Percentiles rank a stretch among this genome's conserved stretches.
phyloP scores from a whole-genome alignment of 306 rosid species.

The Cyclanthera cordifolia region DNA sequence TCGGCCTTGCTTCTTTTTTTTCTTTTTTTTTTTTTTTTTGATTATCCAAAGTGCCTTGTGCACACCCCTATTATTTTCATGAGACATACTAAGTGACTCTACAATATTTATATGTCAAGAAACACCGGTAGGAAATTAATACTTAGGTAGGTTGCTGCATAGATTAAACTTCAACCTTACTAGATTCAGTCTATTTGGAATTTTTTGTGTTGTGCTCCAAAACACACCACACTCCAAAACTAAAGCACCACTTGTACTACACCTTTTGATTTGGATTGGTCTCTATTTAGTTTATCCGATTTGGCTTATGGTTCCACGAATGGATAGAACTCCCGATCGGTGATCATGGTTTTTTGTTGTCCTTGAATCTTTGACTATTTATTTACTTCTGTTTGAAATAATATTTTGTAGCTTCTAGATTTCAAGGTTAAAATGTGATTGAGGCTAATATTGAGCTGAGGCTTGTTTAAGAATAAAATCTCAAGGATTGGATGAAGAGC shows the following conservation, averaged over 20 bases:
- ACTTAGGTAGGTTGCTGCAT: too few relatives aligned
- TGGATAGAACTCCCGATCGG: background rate
- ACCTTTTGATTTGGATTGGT: background rate
- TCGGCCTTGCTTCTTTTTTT: background rate
- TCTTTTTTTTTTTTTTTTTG: too few relatives aligned
- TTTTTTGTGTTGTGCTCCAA: background rate
- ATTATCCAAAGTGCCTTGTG: too few relatives aligned
- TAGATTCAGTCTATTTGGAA: background rate
- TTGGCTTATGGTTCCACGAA: background rate
- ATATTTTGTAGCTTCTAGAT: background rate
- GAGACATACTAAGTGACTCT: too few relatives aligned
- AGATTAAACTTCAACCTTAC: too few relatives aligned
- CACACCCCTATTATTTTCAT: too few relatives aligned
- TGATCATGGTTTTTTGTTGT: background rate
- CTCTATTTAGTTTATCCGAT: background rate
- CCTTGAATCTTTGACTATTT: background rate
- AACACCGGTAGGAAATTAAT: too few relatives aligned
- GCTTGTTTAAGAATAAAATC: too few relatives aligned
- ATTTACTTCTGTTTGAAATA: background rate
- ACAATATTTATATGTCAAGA: too few relatives aligned
- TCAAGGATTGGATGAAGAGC: too few relatives aligned
- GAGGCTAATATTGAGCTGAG: too few relatives aligned
- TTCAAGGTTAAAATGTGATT: background rate
- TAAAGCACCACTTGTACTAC: background rate
- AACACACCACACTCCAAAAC: background rate